Conservation (phyloP, 148 eudicot species). For the Amaranthus palmeri region DNA sequence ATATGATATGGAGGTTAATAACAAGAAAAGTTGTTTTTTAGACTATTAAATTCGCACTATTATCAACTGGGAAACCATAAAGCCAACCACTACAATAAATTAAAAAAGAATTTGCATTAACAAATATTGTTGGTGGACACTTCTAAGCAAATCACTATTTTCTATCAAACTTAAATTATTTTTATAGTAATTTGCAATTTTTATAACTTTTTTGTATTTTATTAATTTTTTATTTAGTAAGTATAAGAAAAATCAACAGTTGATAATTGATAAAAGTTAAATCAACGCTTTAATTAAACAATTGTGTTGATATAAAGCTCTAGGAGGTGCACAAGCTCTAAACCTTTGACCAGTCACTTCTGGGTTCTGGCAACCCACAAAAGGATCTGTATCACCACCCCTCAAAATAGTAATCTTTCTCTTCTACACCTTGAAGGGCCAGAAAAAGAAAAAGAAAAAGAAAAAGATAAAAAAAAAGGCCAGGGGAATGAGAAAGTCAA, state of each 20-base stretch:
- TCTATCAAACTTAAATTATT: too few relatives aligned
- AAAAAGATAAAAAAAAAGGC: background rate
- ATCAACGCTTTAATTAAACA: too few relatives aligned
- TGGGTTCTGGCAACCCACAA: background rate
- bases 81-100: too few relatives aligned
- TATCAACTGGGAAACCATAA: background rate
- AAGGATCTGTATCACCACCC: background rate
- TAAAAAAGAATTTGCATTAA: too few relatives aligned
- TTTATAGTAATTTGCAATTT: too few relatives aligned
- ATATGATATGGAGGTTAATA: background rate
- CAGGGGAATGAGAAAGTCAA: background rate
- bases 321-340: background rate
- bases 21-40: background rate
- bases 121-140: too few relatives aligned
- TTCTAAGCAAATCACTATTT: too few relatives aligned
- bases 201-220: too few relatives aligned
- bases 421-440: background rate
- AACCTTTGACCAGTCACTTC: background rate
- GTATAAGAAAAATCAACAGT: too few relatives aligned
- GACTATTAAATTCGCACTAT: background rate
- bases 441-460: too few relatives aligned
- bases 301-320: background rate
- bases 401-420: background rate
- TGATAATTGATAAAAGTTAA: too few relatives aligned
- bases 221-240: too few relatives aligned